A percentile compares a stretch with the other conserved stretches of the same genome.
Conservation (phyloP, 2,329 filamentous ascomycete genomes). For the Fusarium sp. region DNA sequence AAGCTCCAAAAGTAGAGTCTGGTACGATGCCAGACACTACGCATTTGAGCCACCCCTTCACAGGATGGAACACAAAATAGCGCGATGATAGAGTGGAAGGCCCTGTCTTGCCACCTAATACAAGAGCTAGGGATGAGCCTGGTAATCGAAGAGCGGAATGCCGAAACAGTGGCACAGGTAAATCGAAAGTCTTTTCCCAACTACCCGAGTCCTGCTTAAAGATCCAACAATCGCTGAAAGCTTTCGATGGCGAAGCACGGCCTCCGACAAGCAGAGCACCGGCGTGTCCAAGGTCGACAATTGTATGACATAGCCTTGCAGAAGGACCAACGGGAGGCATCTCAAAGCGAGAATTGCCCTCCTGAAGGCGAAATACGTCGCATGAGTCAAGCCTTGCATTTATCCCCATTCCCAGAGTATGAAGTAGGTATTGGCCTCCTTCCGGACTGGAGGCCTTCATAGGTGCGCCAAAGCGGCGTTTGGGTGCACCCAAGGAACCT, state of each 20-base stretch:
- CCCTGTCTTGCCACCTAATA: constrained; percentile 72
- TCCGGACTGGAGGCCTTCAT: constrained; percentile 57
- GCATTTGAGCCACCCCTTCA: constrained; percentile 63
- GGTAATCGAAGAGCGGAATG: constrained; percentile 73
- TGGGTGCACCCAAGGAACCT: constrained; percentile 38
- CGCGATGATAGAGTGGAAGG: constrained; percentile 62
- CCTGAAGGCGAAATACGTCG: constrained; percentile 61
- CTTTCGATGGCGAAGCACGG: constrained; percentile 78
- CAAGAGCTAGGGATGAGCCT: constrained; percentile 64
- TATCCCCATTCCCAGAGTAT: constrained; percentile 60
- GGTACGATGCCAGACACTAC: constrained; percentile 51
- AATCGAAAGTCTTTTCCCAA: constrained; percentile 75
- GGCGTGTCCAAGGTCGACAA: constrained; percentile 72
- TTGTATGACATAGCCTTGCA: constrained; percentile 78
- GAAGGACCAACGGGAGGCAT: constrained; percentile 51
- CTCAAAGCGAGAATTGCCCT: constrained; percentile 37
- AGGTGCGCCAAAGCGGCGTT: constrained; percentile 72
- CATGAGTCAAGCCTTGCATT: constrained; percentile 62
- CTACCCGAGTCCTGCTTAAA: constrained; percentile 63
- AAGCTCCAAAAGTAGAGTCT: constrained; percentile 60
- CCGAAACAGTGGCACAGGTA: constrained; percentile 81
- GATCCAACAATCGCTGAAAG: constrained; percentile 81
- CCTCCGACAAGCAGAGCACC: constrained; percentile 80
- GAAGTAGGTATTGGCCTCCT: constrained; percentile 60
- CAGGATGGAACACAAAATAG: constrained; percentile 66